Base-by-base conservation (phyloP, 1,139 yeast species). In the Oligophagozyma castellii region DNA sequence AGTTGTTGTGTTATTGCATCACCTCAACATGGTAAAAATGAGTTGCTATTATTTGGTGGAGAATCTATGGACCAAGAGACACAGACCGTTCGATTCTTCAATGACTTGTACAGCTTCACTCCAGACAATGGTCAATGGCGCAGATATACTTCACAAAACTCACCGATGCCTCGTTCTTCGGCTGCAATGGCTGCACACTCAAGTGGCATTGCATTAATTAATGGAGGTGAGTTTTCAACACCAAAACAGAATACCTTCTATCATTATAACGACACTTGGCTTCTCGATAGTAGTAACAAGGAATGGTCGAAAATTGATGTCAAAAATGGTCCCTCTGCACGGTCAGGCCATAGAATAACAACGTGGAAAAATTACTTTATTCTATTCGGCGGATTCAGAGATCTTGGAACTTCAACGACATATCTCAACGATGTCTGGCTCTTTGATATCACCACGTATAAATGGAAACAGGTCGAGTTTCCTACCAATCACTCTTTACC, bases 181-280 rank as follows among this genome's bases (percentile, higher is more conserved):
- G 95, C 92, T 45, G 80, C 94, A 3, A 79, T 84, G 84, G 76
- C 89, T 40, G 77, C 83, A 0, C 96, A 89, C 53, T 94, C 95
- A 2, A 73, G 86, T 2, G 96, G 96, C 5, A 59, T 84, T 1
- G 67, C 81, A 15, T 56, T 89, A 36, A 56, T 89, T 63, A 89
- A 83, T 59, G 98, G 96, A 30, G 98, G 98, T 41, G 98, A 89
- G 55, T 89, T 89, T 45, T 81, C 95, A 2, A 80, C 94, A 5
- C 96, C 96, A 2, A 89, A 86, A 48, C 98, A 89, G 54, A 74
- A 84, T 29, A 83, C 95, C 0, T 89, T 89, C 53, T 92, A 89
- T 53, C 98, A 89, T 55, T 89, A 83, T 52, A 92, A 95, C 12
- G 98, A 89, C 48, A 78, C 95, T 3, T 89, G 96, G 96, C 64